Base-by-base conservation (phyloP, 2,329 filamentous ascomycete genomes). In the Beauveria medogensis region DNA sequence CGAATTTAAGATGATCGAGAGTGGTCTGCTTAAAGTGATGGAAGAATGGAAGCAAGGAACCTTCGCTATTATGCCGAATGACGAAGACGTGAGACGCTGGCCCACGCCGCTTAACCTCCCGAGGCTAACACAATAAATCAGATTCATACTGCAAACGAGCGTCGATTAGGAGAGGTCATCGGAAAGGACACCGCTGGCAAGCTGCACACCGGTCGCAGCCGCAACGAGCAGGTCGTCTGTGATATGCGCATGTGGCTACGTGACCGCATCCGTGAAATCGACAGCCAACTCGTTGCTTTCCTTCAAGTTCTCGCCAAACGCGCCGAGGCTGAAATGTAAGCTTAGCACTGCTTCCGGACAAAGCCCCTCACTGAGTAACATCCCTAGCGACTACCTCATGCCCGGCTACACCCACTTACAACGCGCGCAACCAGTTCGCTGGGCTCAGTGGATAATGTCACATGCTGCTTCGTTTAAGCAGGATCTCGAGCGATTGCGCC, bases 181-280 rank as follows among this genome's bases (percentile, higher is more conserved):
- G 91, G 92, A 69, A 92, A 89, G 73, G 84, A 92, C 28, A 86
- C 89, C 61, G 91, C 88, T 1, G 91, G 92, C 26, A 96, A 96
- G 78, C 83, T 96, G 62, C 92, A 96, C 75, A 96, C 92, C 3
- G 88, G 88, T 48, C 87, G 92, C 57, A 92, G 88, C 73, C 84
- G 92, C 67, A 96, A 96, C 70, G 92, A 97, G 75, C 92, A 96
- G 76, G 86, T 96, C 61, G 91, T 87, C 53, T 92, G 88, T 24
- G 91, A 96, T 69, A 93, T 96, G 89, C 87, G 91, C 63, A 79
- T 96, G 72, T 97, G 91, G 91, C 76, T 96, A 64, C 82, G 91
- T 48, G 87, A 92, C 65, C 82, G 89, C 76, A 78, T 96, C 62
- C 81, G 81, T 61, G 79, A 80, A 65, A 84, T 96, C 56, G 90